Evolutionary conservation across 768 basidiomycete genomes (phyloP).

Genomic region (Kockovaella imperatae): DNA sequence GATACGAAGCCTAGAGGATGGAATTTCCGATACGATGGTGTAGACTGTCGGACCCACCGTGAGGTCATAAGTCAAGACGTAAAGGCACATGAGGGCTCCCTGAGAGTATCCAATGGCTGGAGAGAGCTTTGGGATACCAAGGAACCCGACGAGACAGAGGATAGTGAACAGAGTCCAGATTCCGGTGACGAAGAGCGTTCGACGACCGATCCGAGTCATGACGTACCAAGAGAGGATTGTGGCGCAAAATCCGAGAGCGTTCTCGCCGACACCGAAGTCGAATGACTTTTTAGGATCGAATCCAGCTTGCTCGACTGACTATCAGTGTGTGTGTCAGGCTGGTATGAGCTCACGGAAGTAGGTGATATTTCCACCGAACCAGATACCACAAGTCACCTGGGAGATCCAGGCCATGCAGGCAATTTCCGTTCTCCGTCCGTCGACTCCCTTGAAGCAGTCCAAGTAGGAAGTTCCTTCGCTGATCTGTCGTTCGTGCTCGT

Average conservation of each 20-base stretch:
- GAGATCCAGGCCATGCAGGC: conserved; percentile 43
- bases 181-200: conserved; percentile 44
- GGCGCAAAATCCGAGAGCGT: conserved; percentile 12
- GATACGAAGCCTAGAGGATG: conserved; percentile 33
- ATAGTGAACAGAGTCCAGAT: conserved; percentile 41
- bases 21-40: conserved; percentile 36
- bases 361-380: conserved; percentile 18
- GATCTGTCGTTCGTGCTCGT: conserved; percentile 37
- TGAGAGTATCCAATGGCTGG: conserved; percentile 20
- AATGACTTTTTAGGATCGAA: too few relatives aligned
- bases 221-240: conserved; percentile 9
- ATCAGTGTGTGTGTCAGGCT: too few relatives aligned
- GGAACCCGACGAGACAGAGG: too few relatives aligned
- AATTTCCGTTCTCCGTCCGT: conserved; percentile 47
- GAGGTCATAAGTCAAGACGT: conserved; percentile 41
- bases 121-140: conserved; percentile 5
- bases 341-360: conserved; percentile 32
- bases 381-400: conserved; percentile 24
- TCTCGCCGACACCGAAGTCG: conserved; percentile 24
- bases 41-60: conserved; percentile 41
- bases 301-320: too few relatives aligned
- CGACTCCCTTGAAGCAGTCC: conserved; percentile 45
- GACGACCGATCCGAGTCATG: conserved; percentile 41
- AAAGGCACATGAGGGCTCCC: conserved; percentile 41
- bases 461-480: conserved; percentile 38